phyloP scores from a whole-genome alignment of 139 green algal species.

The Tetradesmus lagerheimii region DNA sequence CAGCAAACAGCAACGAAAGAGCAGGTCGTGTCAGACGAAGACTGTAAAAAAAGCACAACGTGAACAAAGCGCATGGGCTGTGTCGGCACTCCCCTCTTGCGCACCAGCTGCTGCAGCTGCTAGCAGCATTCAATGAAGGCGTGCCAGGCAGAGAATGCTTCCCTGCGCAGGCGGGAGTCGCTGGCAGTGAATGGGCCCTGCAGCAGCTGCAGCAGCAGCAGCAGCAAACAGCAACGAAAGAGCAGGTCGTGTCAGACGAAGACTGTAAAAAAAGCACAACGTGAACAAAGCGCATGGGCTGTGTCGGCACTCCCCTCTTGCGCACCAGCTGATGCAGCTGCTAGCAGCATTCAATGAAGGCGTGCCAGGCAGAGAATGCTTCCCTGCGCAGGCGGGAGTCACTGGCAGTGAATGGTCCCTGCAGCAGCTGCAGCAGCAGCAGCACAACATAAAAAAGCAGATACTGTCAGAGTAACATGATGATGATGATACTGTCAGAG shows the following conservation, averaged over 20 bases:
- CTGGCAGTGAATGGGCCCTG: neutral
- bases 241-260: no score
- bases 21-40: no score
- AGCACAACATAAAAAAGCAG: no score
- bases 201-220: neutral
- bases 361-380: neutral
- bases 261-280: no score
- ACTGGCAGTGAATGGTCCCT: neutral
- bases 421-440: slow-evolving; percentile 31
- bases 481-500: no score
- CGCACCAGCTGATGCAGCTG: slow-evolving; percentile 14
- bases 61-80: no score
- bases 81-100: no score
- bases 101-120: neutral
- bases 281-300: slow-evolving; percentile 17
- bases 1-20: neutral
- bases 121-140: neutral
- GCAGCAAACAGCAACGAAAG: neutral
- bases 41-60: no score
- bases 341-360: slow-evolving; percentile 11
- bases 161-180: neutral
- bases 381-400: neutral
- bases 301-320: slow-evolving; percentile 18
- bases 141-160: neutral
- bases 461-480: no score